These are phyloP conservation scores for Globisporangium cylindrosporum DNA, from an alignment of 352 stramenopile species.

Conservation along the genomic window DNA sequence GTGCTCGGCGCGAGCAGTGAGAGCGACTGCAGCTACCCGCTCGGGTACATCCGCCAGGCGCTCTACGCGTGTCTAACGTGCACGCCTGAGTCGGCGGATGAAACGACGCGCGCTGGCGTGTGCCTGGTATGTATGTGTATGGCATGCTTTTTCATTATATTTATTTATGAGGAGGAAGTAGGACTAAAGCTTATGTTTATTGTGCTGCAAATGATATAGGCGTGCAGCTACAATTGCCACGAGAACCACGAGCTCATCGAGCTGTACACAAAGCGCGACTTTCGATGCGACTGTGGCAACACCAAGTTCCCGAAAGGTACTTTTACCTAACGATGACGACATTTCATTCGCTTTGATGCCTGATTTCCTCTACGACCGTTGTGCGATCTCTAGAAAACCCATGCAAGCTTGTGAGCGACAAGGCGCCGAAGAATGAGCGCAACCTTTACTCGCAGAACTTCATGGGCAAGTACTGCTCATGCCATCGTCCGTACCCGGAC, in stretches of 20 bases:
- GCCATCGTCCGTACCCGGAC: slow-evolving; percentile 72
- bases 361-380: too few relatives aligned
- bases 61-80: slow-evolving; percentile 73
- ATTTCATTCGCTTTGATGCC: too few relatives aligned
- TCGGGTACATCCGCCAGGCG: slow-evolving; percentile 65
- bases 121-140: slow-evolving; percentile 35
- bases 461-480: slow-evolving; percentile 61
- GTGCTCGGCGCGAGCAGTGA: slow-evolving; percentile 58
- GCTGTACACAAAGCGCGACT: slow-evolving; percentile 77
- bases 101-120: slow-evolving; percentile 39
- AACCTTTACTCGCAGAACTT: slow-evolving; percentile 81
- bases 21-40: slow-evolving; percentile 66
- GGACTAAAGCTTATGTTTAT: too few relatives aligned
- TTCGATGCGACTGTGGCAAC: slow-evolving; percentile 78
- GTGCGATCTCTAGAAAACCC: slow-evolving; percentile 19
- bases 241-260: slow-evolving; percentile 73
- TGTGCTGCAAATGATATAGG: slow-evolving; percentile 15
- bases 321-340: not conserved
- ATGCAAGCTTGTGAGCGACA: slow-evolving; percentile 58
- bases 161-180: too few relatives aligned
- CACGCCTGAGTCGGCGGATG: slow-evolving; percentile 40
- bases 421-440: slow-evolving; percentile 41
- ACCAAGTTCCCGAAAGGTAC: slow-evolving; percentile 42
- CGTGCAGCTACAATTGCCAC: slow-evolving; percentile 75
- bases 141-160: too few relatives aligned